phyloP scores from a whole-genome alignment of 1,284 basidiomycete genomes.

The Tylopilus sp. region DNA sequence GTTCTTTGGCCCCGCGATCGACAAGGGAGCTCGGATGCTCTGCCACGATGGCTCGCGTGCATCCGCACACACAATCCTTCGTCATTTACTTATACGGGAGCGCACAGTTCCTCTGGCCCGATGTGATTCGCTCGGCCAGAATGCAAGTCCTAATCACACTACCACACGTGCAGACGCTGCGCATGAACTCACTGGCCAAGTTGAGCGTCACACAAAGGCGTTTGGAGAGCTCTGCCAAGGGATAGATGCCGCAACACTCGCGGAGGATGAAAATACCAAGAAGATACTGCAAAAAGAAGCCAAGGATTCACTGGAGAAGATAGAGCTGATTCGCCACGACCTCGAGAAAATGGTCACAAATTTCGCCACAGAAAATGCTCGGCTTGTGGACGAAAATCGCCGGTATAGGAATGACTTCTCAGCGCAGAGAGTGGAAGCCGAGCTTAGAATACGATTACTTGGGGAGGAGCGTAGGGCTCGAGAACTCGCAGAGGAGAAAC shows the following conservation, averaged over 20 bases:
- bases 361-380: constrained; percentile 29
- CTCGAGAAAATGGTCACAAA: constrained; percentile 28
- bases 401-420: constrained; percentile 7
- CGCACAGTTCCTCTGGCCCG: constrained; percentile 31
- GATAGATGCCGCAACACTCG: constrained; percentile 31
- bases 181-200: constrained; percentile 31
- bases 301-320: constrained; percentile 27
- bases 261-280: constrained; percentile 32
- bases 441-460: constrained; percentile 7
- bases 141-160: constrained; percentile 30
- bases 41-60: constrained; percentile 34
- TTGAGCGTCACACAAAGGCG: constrained; percentile 31
- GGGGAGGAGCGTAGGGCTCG: constrained; percentile 13
- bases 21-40: constrained; percentile 39
- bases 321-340: constrained; percentile 24
- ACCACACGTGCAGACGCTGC: constrained; percentile 31
- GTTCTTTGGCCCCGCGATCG: constrained; percentile 37
- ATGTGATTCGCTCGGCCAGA: constrained; percentile 31
- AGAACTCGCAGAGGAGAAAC: constrained; percentile 15
- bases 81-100: constrained; percentile 29
- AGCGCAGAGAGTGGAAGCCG: constrained; percentile 13
- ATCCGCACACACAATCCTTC: constrained; percentile 35
- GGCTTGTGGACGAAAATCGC: constrained; percentile 28
- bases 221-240: constrained; percentile 30
- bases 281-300: constrained; percentile 32